A percentile compares a stretch with the other conserved stretches of the same genome.
Conservation (phyloP, 2,329 filamentous ascomycete species). For the Fusarium succisae region DNA sequence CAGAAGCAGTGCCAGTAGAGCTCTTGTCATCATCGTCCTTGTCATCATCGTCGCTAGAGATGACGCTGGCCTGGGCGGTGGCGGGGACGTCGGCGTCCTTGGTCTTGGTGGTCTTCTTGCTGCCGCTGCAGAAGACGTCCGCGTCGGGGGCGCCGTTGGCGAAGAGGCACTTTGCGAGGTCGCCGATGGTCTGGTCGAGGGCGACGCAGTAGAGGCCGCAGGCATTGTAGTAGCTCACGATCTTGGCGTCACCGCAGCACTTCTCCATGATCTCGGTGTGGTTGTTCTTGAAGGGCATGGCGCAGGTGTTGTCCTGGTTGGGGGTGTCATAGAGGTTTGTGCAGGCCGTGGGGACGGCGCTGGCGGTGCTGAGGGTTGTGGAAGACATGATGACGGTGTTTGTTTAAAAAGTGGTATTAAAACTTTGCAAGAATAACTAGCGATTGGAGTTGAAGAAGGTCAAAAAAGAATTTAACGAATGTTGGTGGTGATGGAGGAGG, state of each 20-base stretch:
- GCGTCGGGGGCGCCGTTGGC: slow-evolving; percentile 48
- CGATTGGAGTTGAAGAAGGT: slow-evolving; percentile 1
- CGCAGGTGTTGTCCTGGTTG: slow-evolving; percentile 56
- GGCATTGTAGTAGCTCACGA: slow-evolving; percentile 56
- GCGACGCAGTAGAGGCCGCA: slow-evolving; percentile 62
- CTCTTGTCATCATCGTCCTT: slow-evolving; percentile 16
- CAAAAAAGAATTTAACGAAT: slow-evolving; percentile 11
- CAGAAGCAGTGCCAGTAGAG: slow-evolving; percentile 6
- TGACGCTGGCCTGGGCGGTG: slow-evolving; percentile 46
- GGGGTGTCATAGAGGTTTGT: slow-evolving; percentile 54
- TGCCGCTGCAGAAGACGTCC: slow-evolving; percentile 57
- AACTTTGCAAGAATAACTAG: neutral
- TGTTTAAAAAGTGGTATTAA: neutral
- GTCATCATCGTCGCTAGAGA: slow-evolving; percentile 34
- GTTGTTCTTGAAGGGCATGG: slow-evolving; percentile 51
- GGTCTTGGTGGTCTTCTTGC: slow-evolving; percentile 46
- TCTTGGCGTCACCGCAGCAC: slow-evolving; percentile 57
- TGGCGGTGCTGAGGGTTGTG: slow-evolving; percentile 19
- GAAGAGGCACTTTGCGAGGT: slow-evolving; percentile 51
- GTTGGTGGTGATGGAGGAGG: slow-evolving; percentile 3
- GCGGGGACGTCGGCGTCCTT: slow-evolving; percentile 39
- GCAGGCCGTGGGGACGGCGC: slow-evolving; percentile 19
- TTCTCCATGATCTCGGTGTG: slow-evolving; percentile 53
- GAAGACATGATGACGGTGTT: slow-evolving; percentile 39
- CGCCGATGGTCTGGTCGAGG: slow-evolving; percentile 43